phyloP scores from a whole-genome alignment of 768 basidiomycete genomes.

The Suillus spraguei region DNA sequence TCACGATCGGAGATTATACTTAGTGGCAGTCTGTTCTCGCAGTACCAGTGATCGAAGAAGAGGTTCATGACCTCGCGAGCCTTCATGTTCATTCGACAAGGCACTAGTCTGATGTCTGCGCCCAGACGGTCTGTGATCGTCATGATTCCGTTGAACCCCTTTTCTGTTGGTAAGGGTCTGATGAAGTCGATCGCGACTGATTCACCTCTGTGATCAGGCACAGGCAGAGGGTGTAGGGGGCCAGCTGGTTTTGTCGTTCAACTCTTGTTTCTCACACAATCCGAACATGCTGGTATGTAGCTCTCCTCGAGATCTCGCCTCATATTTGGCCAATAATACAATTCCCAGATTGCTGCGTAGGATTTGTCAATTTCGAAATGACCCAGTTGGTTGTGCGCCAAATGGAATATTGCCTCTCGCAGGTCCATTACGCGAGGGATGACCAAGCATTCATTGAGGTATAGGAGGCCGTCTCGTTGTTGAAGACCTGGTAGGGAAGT shows the following conservation, averaged over 20 bases:
- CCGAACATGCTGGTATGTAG: constrained; percentile 24
- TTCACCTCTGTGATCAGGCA: constrained; percentile 8
- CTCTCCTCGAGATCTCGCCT: background rate
- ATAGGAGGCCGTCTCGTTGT: too few relatives aligned
- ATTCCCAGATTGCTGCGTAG: constrained; percentile 23
- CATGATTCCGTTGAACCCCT: constrained; percentile 28
- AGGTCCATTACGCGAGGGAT: too few relatives aligned
- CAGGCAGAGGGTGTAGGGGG: constrained; percentile 23
- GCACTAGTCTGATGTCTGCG: constrained; percentile 8
- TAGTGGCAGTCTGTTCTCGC: constrained; percentile 34
- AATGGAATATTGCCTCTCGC: too few relatives aligned
- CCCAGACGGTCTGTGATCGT: constrained; percentile 26
- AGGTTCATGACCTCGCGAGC: constrained; percentile 20
- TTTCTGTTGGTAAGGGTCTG: constrained; percentile 35
- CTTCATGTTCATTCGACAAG: constrained; percentile 15
- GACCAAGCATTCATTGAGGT: too few relatives aligned
- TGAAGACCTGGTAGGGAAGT: too few relatives aligned
- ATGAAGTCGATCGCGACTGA: constrained; percentile 39
- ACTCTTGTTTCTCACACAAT: constrained; percentile 38
- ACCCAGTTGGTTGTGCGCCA: too few relatives aligned
- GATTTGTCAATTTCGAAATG: too few relatives aligned
- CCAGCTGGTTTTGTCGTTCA: constrained; percentile 22
- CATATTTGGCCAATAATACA: constrained; percentile 29
- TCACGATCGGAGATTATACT: constrained; percentile 31
- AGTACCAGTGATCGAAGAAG: constrained; percentile 32